phyloP scores from a whole-genome alignment of 1,139 yeast genomes.

The Suhomyces maxii region DNA sequence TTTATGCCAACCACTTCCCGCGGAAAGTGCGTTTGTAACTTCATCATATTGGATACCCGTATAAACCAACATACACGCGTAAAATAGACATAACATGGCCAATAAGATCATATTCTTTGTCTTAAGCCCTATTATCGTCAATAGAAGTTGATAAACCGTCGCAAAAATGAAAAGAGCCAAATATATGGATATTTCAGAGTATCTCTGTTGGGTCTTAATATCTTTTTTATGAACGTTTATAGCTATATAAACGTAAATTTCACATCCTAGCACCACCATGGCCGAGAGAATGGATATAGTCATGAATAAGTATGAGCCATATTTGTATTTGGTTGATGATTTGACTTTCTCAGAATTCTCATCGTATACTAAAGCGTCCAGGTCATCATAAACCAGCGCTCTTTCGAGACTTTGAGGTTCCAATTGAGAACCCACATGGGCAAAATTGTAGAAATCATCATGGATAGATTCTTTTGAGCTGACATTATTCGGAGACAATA shows the following conservation, averaged over 20 bases:
- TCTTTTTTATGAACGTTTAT: conserved; percentile 30
- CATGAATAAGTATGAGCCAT: conserved; percentile 24
- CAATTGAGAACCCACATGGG: conserved; percentile 6
- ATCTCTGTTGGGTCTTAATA: conserved; percentile 19
- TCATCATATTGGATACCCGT: conserved; percentile 54
- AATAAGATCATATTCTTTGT: conserved; percentile 45
- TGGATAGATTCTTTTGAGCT: conserved; percentile 4
- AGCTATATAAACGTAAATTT: conserved; percentile 36
- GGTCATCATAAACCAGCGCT: conserved; percentile 3
- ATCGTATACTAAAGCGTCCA: conserved; percentile 3
- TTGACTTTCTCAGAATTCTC: conserved; percentile 1
- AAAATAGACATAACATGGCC: conserved; percentile 44
- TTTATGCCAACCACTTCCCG: conserved; percentile 24
- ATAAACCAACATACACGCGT: conserved; percentile 50
- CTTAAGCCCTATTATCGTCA: conserved; percentile 44
- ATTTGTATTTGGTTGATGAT: conserved; percentile 4
- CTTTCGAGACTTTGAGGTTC: not conserved
- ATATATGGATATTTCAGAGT: conserved; percentile 21
- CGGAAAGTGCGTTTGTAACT: conserved; percentile 28
- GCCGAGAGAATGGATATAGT: conserved; percentile 33
- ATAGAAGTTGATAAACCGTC: conserved; percentile 27
- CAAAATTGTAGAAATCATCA: conserved; percentile 14
- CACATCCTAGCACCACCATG: conserved; percentile 28
- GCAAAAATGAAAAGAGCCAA: conserved; percentile 32
- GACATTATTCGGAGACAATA: not conserved